Base-by-base conservation (phyloP, 2,329 filamentous ascomycete species). In the Aureobasidium sp. region DNA sequence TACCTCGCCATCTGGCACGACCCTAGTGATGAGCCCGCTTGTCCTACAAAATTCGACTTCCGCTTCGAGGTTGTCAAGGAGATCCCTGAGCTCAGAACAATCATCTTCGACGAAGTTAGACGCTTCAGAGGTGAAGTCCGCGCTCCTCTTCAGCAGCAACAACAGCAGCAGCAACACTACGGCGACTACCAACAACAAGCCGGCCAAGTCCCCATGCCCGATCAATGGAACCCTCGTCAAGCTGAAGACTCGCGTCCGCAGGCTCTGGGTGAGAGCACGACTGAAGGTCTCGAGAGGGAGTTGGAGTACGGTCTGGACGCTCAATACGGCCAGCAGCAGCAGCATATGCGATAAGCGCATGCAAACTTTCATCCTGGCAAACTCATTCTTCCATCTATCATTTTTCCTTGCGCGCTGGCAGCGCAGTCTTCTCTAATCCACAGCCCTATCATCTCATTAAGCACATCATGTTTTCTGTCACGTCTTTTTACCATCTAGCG, bases 1-100 rank as follows among this genome's bases (percentile, higher is more conserved):
- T 99, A 99, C 77, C 83, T 99, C 61, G 85, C 93, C 72, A 97
- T 99, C 78, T 97, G 94, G 94, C 94, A 99, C 79, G 94, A 99
- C 69, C 90, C 92, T 57, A 92, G 89, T 4, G 94, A 99, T 76
- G 94, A 99, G 79, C 94, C 94, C 25, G 85, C 87, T 66, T 97
- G 93, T 79, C 92, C 92, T 0, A 90, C 88, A 16, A 92, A 91
- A 21, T 99, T 99, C 77, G 92, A 99, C 80, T 99, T 99, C 79
- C 89, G 93, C 74, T 99, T 99, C 71, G 94, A 99, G 75, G 87
- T 96, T n/a, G 85, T 97, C 42, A 93, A 99, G 59, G 94, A 97
- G 48, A 91, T 99, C 21, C 83, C 81, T 27, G 90, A 97, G 68
- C 97, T 99, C 92, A 90, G 94, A 73, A 87, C 87, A 76, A 95